A percentile compares a stretch with the other conserved stretches of the same genome.
phyloP scores from a whole-genome alignment of 2,329 filamentous ascomycete genomes.

The Colletotrichum sp. region DNA sequence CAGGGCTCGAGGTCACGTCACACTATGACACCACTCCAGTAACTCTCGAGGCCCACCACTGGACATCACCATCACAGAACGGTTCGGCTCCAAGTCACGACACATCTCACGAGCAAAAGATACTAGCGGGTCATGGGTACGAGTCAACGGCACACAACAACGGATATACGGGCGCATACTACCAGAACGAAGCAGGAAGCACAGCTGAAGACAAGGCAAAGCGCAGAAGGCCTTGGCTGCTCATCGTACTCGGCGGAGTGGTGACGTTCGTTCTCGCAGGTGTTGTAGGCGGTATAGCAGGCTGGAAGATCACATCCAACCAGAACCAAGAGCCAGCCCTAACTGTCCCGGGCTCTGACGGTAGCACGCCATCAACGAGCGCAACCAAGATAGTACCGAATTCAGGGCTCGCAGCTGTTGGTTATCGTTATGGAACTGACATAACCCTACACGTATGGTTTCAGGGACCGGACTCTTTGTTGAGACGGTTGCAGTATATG shows the following conservation, averaged over 20 bases:
- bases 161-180: background rate
- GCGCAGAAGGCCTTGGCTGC: background rate
- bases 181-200: background rate
- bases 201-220: background rate
- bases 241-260: background rate
- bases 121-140: background rate
- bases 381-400: constrained; percentile 6
- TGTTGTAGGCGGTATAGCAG: constrained; percentile 5
- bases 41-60: background rate
- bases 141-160: background rate
- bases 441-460: constrained; percentile 6
- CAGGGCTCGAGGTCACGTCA: background rate
- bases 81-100: background rate
- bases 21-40: background rate
- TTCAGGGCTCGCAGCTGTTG: constrained; percentile 6
- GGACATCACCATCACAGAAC: background rate
- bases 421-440: constrained; percentile 8
- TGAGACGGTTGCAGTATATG: constrained; percentile 3
- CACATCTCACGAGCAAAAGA: background rate
- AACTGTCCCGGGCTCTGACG: background rate
- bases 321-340: background rate
- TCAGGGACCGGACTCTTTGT: background rate
- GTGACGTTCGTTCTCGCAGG: background rate
- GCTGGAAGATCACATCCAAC: constrained; percentile 6
- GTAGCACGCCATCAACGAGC: background rate